Base-by-base conservation (phyloP, 2,329 filamentous ascomycete genomes). In the Nemania sp. region DNA sequence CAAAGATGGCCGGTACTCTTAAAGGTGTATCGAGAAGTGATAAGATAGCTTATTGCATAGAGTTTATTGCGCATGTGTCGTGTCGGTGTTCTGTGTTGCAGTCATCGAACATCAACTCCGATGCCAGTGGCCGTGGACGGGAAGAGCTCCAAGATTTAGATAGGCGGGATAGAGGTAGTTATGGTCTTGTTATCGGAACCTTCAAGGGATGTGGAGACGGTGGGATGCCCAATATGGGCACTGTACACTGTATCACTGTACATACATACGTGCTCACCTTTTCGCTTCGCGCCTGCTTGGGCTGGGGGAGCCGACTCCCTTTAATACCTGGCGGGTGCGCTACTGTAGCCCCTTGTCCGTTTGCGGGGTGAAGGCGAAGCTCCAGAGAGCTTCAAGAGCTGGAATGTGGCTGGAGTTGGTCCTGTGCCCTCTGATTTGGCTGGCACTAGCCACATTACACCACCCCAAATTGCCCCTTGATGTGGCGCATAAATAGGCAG, bases 281-380 rank as follows among this genome's bases (percentile, higher is more conserved):
- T 22, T 47, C 7, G 17, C 24, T 41, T 54, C 24, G 37, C 37
- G 37, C 37, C 37, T 22, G 24, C n/a, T 48, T 62, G 50, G 60
- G 60, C 64, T 64, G 65, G 68, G 69, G 66, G 63, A 66, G 62
- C 61, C 61, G 55, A 59, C 41, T 54, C 59, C 67, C 62, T 71
- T 71, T 70, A 71, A 69, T 71, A 71, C 67, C 66, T 70, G 57
- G 55, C 63, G 51, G 63, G 39, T 49, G 60, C 60, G 47, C 54
- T 47, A 43, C 54, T 52, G 36, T 45, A n/a, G 55, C 58, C 52
- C 63, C 65, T 63, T 64, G 57, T 60, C 64, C 61, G 61, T 66
- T 64, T 66, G 63, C 63, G 65, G 65, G 64, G 63, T 61, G 64
- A 47, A 31, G 28, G 31, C 43, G 39, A 11, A 56, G 54, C 47